Evolutionary conservation across 2,329 filamentous ascomycete genomes (phyloP), one percentile per base, ranked within the genome.

Genomic region (Dactylella cylindrospora): DNA sequence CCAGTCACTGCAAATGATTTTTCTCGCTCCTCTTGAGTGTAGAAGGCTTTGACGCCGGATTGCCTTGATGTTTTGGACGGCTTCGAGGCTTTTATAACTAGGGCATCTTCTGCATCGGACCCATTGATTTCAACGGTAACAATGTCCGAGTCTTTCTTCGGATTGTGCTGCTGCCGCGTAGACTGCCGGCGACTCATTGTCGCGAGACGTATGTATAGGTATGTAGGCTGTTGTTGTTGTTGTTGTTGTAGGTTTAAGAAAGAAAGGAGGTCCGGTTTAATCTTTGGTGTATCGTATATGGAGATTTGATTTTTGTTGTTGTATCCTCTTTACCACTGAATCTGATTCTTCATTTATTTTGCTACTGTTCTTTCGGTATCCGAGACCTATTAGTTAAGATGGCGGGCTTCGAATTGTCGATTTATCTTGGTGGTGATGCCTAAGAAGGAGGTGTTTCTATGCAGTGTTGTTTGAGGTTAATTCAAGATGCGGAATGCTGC

Each of bases 131-230:
- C 20, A 12, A 15, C 20, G 23, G 26, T 23, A 5, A 28, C 32
- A 5, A 38, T 13, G 15, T 38, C 33, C 12, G 47, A 3, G 17
- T 3, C 15, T 29, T 61, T 61, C 31, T 43, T 44, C 28, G 32
- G 19, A 40, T 44, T 50, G 25, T 61, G 45, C 38, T 53, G 55
- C 15, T 53, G 49, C 22, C 55, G 47, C 17, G 55, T 49, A 15
- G 55, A 61, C 12, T 53, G 55, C 17, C 55, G 50, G 7, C 55
- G 55, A 53, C 41, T 61, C 55, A 61, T 61, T 20, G 28, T 41
- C 23, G 28, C n/a, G 25, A 41, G n/a, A n/a, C n/a, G n/a, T n/a
- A n/a, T n/a, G n/a, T n/a, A n/a, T n/a, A n/a, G n/a, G n/a, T n/a
- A n/a, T n/a, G n/a, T n/a, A n/a, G n/a, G n/a, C n/a, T n/a, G n/a